Conservation (phyloP, 2,329 filamentous ascomycete species). For the Fusarium xylarioides region DNA sequence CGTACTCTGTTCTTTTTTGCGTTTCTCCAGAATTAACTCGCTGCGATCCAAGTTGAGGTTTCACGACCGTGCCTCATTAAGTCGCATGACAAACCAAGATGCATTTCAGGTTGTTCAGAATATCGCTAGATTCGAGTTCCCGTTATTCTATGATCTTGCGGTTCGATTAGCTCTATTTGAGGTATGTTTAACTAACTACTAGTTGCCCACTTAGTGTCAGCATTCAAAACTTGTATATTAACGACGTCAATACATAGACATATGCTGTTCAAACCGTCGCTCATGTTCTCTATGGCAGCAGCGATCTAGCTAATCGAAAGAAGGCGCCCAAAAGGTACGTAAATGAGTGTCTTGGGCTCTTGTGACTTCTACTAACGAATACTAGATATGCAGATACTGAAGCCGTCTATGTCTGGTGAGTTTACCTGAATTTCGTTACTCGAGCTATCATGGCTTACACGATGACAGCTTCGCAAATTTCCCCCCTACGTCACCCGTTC, state of each 20-base stretch:
- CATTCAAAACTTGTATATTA: background rate
- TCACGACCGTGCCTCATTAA: slow-evolving; percentile 48
- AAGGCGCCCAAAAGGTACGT: slow-evolving; percentile 49
- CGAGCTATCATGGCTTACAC: background rate
- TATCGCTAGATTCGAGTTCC: slow-evolving; percentile 49
- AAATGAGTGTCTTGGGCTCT: background rate
- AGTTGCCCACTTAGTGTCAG: background rate
- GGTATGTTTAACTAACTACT: slow-evolving; percentile 29
- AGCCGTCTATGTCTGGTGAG: slow-evolving; percentile 50
- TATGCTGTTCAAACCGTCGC: slow-evolving; percentile 52
- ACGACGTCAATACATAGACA: slow-evolving; percentile 43
- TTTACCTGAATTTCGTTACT: background rate
- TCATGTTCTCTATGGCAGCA: slow-evolving; percentile 48
- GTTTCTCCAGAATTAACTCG: slow-evolving; percentile 48
- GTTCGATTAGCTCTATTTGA: slow-evolving; percentile 54
- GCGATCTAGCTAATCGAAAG: slow-evolving; percentile 46
- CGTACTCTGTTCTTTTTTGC: slow-evolving; percentile 48
- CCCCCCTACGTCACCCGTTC: slow-evolving; percentile 40
- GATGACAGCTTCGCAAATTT: slow-evolving; percentile 44
- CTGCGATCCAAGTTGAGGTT: slow-evolving; percentile 46
- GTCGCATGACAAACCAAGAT: slow-evolving; percentile 54
- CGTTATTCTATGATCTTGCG: slow-evolving; percentile 49
- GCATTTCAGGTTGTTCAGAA: slow-evolving; percentile 55
- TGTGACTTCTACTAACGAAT: background rate
- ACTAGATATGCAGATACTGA: slow-evolving; percentile 54